Conservation (phyloP, 2,329 filamentous ascomycete species). For the Fusarium phyllophilum region DNA sequence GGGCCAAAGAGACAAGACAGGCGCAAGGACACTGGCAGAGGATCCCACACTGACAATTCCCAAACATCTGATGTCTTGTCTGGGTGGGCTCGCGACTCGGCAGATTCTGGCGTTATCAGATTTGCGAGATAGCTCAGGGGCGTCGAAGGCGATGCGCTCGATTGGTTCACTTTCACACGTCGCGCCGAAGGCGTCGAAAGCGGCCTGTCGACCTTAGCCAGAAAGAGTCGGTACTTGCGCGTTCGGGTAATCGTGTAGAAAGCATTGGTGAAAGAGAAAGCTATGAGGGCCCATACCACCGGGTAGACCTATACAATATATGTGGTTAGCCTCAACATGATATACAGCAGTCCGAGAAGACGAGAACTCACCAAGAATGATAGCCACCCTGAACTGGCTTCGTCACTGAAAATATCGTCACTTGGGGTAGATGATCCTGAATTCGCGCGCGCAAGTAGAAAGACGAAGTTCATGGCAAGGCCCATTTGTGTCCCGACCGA, state of each 20-base stretch:
- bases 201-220: slow-evolving; percentile 79
- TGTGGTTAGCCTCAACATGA: slow-evolving; percentile 14
- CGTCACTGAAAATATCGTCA: slow-evolving; percentile 89
- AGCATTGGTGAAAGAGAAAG: slow-evolving; percentile 78
- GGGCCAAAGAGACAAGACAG: slow-evolving; percentile 94
- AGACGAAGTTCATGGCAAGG: slow-evolving; percentile 78
- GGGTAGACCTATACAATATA: slow-evolving; percentile 67
- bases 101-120: slow-evolving; percentile 73
- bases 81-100: slow-evolving; percentile 86
- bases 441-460: slow-evolving; percentile 86
- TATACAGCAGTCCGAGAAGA: not conserved
- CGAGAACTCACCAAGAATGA: slow-evolving; percentile 61
- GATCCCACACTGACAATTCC: slow-evolving; percentile 95
- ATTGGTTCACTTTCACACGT: slow-evolving; percentile 83
- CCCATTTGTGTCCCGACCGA: slow-evolving; percentile 80
- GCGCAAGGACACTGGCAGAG: slow-evolving; percentile 81
- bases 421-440: slow-evolving; percentile 61
- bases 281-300: slow-evolving; percentile 74
- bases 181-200: slow-evolving; percentile 86
- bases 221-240: slow-evolving; percentile 91
- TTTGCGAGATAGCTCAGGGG: slow-evolving; percentile 80
- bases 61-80: slow-evolving; percentile 88
- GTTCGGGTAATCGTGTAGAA: slow-evolving; percentile 83
- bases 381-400: slow-evolving; percentile 72
- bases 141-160: slow-evolving; percentile 75